Conservation (phyloP, 495 filamentous ascomycete species). For the Beverwykella pulmonaria region DNA sequence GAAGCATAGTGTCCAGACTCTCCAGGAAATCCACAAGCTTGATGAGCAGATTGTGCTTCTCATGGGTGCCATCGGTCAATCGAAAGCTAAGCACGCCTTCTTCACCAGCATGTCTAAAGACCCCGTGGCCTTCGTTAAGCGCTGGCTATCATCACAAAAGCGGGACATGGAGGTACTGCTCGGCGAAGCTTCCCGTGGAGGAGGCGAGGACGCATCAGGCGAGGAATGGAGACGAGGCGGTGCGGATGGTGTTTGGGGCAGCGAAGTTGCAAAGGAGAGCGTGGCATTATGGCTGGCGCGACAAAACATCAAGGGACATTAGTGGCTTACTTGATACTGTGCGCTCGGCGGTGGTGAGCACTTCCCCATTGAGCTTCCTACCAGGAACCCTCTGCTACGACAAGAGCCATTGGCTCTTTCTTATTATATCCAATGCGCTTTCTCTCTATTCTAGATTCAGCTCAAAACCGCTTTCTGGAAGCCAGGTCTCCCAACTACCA, state of each 20-base stretch:
- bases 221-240: constrained; percentile 64
- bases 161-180: constrained; percentile 87
- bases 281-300: constrained; percentile 41
- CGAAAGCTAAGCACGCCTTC: constrained; percentile 85
- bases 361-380: too few species aligned
- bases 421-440: too few species aligned
- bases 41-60: constrained; percentile 84
- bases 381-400: too few species aligned
- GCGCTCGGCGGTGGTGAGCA: background rate
- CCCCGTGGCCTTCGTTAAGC: constrained; percentile 75
- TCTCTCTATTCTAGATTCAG: too few species aligned
- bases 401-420: too few species aligned
- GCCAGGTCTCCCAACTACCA: too few species aligned
- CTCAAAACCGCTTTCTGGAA: too few species aligned
- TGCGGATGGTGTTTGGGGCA: constrained; percentile 56
- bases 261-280: constrained; percentile 41
- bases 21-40: constrained; percentile 69
- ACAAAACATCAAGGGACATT: constrained; percentile 18
- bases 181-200: constrained; percentile 70
- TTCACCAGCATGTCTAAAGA: constrained; percentile 74
- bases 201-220: constrained; percentile 54
- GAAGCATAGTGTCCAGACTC: constrained; percentile 58
- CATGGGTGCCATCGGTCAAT: constrained; percentile 73
- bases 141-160: constrained; percentile 86
- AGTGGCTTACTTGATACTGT: background rate